Evolutionary conservation across 2,329 filamentous ascomycete species (phyloP), one percentile per base, ranked within the genome.

Genomic region (Graphium sp.): DNA sequence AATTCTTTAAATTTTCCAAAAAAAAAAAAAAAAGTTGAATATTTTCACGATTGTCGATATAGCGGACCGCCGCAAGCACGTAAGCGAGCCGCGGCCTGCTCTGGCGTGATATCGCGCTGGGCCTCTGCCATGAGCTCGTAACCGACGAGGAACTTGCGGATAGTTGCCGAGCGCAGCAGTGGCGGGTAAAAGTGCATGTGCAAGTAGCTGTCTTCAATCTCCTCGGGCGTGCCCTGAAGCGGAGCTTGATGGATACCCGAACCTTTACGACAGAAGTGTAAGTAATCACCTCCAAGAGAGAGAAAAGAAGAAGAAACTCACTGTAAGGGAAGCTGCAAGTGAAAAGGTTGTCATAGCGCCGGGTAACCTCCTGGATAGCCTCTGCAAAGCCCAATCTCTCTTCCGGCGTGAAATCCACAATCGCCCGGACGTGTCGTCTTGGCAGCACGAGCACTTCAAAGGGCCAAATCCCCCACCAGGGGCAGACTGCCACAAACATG

Each of bases 101-200:
- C 89, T 0, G 89, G 87, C 0, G 89, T 98, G 43, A 98, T 95
- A 48, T 98, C 89, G 34, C 89, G 70, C 54, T 98, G 89, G n/a
- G 89, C 87, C 56, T 98, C 89, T 2, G 81, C 89, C 70, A 98
- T 72, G 55, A 98, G 66, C 55, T 98, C 89, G 48, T 92, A 95
- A 1, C 89, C 89, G 19, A 98, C 89, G 29, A 95, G 54, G 55
- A 95, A 98, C 57, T 98, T 98, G 41, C 81, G 74, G 26, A 98
- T 85, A 0, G 84, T 93, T 3, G 89, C 85, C 26, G 84, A 93
- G 32, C 89, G 74, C 37, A 98, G 62, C 26, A 98, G 62, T 9
- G 89, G 89, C 23, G 89, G 89, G 50, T 94, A 95, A 53, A 98
- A 98, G 56, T 98, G 89, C 59, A 98, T 76, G 52, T 98, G 89